These are phyloP conservation scores for Tolypocladium pustulatum DNA, from an alignment of 2,329 filamentous ascomycete genomes.

Conservation along the genomic window DNA sequence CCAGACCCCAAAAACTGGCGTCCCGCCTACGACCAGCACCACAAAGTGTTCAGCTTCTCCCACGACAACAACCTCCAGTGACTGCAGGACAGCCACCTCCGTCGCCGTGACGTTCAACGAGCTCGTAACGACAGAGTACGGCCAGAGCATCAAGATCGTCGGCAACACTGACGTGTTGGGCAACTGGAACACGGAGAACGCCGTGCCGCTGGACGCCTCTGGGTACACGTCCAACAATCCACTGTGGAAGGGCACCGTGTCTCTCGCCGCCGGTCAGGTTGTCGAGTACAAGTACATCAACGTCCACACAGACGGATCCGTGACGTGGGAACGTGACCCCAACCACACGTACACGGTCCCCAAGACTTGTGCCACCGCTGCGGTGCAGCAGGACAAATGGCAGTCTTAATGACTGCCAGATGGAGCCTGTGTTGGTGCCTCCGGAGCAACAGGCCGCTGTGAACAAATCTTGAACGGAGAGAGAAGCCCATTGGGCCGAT, in stretches of 20 bases:
- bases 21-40: conserved; percentile 18
- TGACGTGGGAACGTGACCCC: conserved; percentile 56
- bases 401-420: conserved; percentile 7
- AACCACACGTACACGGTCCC: conserved; percentile 29
- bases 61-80: conserved; percentile 14
- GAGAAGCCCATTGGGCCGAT: too few species aligned
- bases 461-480: background rate
- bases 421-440: background rate
- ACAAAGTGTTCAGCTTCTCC: conserved; percentile 3
- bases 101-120: conserved; percentile 55
- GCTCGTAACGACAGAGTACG: conserved; percentile 43
- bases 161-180: conserved; percentile 52
- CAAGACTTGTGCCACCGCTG: conserved; percentile 17
- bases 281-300: conserved; percentile 63
- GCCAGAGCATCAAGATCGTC: conserved; percentile 55
- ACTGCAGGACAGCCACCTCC: conserved; percentile 28
- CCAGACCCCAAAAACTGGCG: conserved; percentile 31
- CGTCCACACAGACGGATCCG: conserved; percentile 38
- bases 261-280: conserved; percentile 40
- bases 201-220: conserved; percentile 45
- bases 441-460: background rate
- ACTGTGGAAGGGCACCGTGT: conserved; percentile 49
- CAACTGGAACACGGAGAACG: conserved; percentile 46
- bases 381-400: conserved; percentile 18
- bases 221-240: conserved; percentile 49